phyloP scores from a whole-genome alignment of 1,139 yeast genomes.

The Debaryomycetaceae sp. region DNA sequence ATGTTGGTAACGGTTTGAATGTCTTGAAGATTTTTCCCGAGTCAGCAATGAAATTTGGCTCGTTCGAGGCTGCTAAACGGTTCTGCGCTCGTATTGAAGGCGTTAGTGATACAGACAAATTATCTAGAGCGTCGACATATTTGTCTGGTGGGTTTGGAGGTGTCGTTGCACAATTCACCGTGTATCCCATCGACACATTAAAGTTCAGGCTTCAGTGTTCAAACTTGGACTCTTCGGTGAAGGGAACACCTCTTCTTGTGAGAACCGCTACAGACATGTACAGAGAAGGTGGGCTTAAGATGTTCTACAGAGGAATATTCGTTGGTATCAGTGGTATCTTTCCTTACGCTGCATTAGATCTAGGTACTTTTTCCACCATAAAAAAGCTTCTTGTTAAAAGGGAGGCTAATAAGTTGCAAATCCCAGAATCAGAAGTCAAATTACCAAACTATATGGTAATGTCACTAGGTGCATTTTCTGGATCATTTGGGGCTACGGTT shows the following conservation, averaged over 20 bases:
- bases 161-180: slow-evolving; percentile 85
- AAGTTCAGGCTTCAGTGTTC: slow-evolving; percentile 84
- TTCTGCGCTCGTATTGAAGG: slow-evolving; percentile 78
- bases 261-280: slow-evolving; percentile 76
- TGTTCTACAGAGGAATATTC: slow-evolving; percentile 81
- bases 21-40: slow-evolving; percentile 95
- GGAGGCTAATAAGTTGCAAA: slow-evolving; percentile 52
- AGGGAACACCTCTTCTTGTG: slow-evolving; percentile 59
- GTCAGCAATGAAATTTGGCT: slow-evolving; percentile 95
- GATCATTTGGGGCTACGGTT: slow-evolving; percentile 91
- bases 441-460: slow-evolving; percentile 78
- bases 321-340: slow-evolving; percentile 93
- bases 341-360: slow-evolving; percentile 94
- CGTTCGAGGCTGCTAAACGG: slow-evolving; percentile 85
- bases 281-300: slow-evolving; percentile 69
- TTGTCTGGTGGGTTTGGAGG: slow-evolving; percentile 97
- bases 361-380: slow-evolving; percentile 87
- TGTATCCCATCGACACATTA: slow-evolving; percentile 94
- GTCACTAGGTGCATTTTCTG: slow-evolving; percentile 90
- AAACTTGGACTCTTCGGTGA: slow-evolving; percentile 53
- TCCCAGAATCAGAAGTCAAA: slow-evolving; percentile 62
- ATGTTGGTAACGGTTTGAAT: slow-evolving; percentile 93
- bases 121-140: slow-evolving; percentile 78
- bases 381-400: slow-evolving; percentile 70
- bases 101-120: slow-evolving; percentile 62